Evolutionary conservation across 73 alveolate species (phyloP), one percentile per base, ranked within the genome.

Genomic region (Paramecium bursaria): DNA sequence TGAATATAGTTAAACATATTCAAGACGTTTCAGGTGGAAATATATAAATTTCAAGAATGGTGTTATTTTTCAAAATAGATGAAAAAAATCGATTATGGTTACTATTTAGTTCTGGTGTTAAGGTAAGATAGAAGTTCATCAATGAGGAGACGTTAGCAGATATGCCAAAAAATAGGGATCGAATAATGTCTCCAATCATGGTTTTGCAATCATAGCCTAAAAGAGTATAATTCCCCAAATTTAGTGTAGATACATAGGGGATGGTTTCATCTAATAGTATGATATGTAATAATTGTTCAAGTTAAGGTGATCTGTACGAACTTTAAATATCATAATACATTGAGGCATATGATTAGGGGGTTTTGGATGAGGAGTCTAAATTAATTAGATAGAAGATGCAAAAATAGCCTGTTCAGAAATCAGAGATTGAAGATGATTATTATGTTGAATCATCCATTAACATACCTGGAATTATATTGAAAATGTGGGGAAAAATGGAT

Each of bases 21-120:
- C 80, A 91, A 86, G 87, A 89, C 31, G 95, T 93, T 35, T 75
- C 95, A 13, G 95, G 95, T 29, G 96, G 98, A 3, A 85, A 87
- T 19, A 91, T 89, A 86, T 73, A 79, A 47, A 91, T 93, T 9
- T 77, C 94, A 42, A 60, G 98, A 52, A 93, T 93, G 98, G 92
- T 88, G 27, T 86, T 93, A 25, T 91, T 50, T 73, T 93, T 93
- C 57, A 93, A 93, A 75, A 88, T 91, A 17, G 98, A 93, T 75
- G 85, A 86, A 46, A 77, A 80, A 79, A 95, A 93, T 44, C 55
- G 95, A 51, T 88, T 93, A 33, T 93, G 94, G 85, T 85, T 93
- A 21, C 77, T 91, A 87, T 93, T 86, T 50, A 89, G 96, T 42
- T 82, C 91, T 48, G 96, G 93, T 54, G 52, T 93, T 13, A 73